Evolutionary conservation across 2,329 filamentous ascomycete species (phyloP).

Genomic region (Balansia obtecta): DNA sequence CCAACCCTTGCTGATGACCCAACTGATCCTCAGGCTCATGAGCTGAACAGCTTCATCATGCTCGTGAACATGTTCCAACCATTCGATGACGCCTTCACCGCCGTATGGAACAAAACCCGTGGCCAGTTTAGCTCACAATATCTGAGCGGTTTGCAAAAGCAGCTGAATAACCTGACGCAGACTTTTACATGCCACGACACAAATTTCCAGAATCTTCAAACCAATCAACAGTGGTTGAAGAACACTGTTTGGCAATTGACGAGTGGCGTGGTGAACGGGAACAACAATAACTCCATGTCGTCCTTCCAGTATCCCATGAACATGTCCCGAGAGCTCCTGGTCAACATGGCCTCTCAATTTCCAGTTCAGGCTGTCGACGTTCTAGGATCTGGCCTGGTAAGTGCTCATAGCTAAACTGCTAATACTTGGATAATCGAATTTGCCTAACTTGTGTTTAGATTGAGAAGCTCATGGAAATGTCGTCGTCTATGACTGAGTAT

Average conservation of each 20-base stretch:
- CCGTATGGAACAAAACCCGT: slow-evolving; percentile 54
- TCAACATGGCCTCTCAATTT: slow-evolving; percentile 57
- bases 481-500: slow-evolving; percentile 60
- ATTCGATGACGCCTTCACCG: slow-evolving; percentile 53
- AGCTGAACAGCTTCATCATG: slow-evolving; percentile 44
- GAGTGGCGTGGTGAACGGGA: slow-evolving; percentile 33
- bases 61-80: slow-evolving; percentile 51
- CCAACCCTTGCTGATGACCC: slow-evolving; percentile 50
- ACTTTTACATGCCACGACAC: slow-evolving; percentile 39
- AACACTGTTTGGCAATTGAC: slow-evolving; percentile 51
- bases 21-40: slow-evolving; percentile 38
- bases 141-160: slow-evolving; percentile 46
- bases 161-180: slow-evolving; percentile 43
- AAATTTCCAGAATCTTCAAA: slow-evolving; percentile 40
- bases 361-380: slow-evolving; percentile 66
- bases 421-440: neutral
- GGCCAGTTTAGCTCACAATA: slow-evolving; percentile 44
- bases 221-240: slow-evolving; percentile 54
- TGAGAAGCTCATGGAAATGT: slow-evolving; percentile 69
- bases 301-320: slow-evolving; percentile 52
- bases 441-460: slow-evolving; percentile 32
- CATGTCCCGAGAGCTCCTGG: slow-evolving; percentile 49
- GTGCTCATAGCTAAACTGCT: slow-evolving; percentile 15
- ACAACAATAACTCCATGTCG: slow-evolving; percentile 40
- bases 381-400: slow-evolving; percentile 59